Percentiles rank a stretch among this genome's conserved stretches.
These are phyloP conservation scores for Tetracentron sinense DNA, from an alignment of 164 flowering plant species.

Conservation along the genomic window DNA sequence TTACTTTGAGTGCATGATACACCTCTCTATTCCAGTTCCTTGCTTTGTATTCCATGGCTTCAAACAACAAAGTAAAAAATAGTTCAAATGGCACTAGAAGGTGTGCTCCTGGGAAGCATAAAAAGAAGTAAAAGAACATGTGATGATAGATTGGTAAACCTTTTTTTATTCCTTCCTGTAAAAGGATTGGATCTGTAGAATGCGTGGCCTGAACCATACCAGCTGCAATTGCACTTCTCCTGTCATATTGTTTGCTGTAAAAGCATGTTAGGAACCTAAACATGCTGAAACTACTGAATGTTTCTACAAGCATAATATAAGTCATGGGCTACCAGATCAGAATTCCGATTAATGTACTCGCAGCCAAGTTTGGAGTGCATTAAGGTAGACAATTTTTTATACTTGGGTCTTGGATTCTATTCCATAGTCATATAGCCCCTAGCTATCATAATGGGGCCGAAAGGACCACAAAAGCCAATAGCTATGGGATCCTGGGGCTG, in stretches of 20 bases:
- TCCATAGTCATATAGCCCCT: no score
- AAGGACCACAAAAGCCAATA: no score
- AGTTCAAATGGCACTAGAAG: not conserved
- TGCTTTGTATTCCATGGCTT: constrained; percentile 11
- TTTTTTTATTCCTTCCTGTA: constrained; percentile 7
- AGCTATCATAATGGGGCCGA: no score
- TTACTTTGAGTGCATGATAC: constrained; percentile 14
- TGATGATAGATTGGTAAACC: not conserved
- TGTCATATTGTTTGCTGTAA: not conserved
- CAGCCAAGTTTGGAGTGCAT: no score
- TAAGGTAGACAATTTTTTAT: no score
- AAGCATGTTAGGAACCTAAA: not conserved
- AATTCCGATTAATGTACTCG: no score
- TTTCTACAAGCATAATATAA: not conserved
- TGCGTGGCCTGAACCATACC: constrained; percentile 2
- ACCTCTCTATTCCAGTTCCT: constrained; percentile 10
- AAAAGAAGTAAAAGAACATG: not conserved
- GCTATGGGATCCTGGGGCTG: no score
- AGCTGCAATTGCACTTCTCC: not conserved
- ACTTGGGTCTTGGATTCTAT: no score
- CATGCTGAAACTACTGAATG: not conserved
- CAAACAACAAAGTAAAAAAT: not conserved
- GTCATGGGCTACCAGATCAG: no score
- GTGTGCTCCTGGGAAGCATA: not conserved
- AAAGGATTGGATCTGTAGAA: not conserved